These are phyloP conservation scores for Cudoniella acicularis DNA, from an alignment of 495 filamentous ascomycete genomes.

Conservation along the genomic window DNA sequence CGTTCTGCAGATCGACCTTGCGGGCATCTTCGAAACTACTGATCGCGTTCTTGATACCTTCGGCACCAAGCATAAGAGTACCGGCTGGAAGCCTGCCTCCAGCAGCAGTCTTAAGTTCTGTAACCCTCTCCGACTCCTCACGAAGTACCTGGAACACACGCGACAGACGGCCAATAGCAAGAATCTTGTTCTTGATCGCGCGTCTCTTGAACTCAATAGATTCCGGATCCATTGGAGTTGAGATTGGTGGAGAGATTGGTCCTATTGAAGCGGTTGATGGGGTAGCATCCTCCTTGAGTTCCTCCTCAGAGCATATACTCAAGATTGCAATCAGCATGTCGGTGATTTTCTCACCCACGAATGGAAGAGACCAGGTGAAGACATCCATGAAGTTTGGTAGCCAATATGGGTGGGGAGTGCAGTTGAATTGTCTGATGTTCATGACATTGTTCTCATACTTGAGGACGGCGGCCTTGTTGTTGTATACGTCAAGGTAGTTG, in stretches of 20 bases:
- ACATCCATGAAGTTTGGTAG: slow-evolving; percentile 99
- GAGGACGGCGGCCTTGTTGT: slow-evolving; percentile 97
- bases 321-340: slow-evolving; percentile 99
- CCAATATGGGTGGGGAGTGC: slow-evolving; percentile 98
- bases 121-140: slow-evolving; percentile 94
- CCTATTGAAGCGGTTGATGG: slow-evolving; percentile 43
- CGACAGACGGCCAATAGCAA: slow-evolving; percentile 93
- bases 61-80: slow-evolving; percentile 95
- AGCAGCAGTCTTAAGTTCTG: slow-evolving; percentile 93
- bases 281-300: slow-evolving; percentile 78
- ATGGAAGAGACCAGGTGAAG: slow-evolving; percentile 97
- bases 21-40: slow-evolving; percentile 95
- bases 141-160: slow-evolving; percentile 98
- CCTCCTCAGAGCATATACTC: slow-evolving; percentile 96
- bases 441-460: slow-evolving; percentile 99
- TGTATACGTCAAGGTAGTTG: slow-evolving; percentile 99
- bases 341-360: slow-evolving; percentile 98
- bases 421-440: slow-evolving; percentile 99
- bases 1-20: slow-evolving; percentile 96
- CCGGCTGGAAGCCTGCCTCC: slow-evolving; percentile 91
- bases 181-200: slow-evolving; percentile 98
- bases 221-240: slow-evolving; percentile 61
- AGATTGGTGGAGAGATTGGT: slow-evolving; percentile 65
- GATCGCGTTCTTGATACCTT: slow-evolving; percentile 99
- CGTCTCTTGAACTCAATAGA: slow-evolving; percentile 88